Conservation (phyloP, 192 early-diverging fungal species). For the Lobulomyces angularis region DNA sequence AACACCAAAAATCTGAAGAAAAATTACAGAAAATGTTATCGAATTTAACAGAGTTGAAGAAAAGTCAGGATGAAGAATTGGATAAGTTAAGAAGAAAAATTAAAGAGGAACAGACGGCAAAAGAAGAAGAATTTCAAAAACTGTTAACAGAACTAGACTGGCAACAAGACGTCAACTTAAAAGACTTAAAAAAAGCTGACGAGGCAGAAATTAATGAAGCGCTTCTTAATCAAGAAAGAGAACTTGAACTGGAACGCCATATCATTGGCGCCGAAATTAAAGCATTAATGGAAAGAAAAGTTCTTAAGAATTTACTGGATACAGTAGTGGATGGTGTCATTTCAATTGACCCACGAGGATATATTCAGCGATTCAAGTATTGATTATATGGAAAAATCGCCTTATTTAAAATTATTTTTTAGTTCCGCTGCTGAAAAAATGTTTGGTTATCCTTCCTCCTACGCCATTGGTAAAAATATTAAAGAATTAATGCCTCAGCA, state of each 20-base stretch:
- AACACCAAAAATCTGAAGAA: too few species aligned
- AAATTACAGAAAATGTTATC: too few species aligned
- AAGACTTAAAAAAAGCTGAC: background rate
- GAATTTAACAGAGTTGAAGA: too few species aligned
- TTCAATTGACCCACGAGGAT: slow-evolving; percentile 6
- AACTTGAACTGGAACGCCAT: slow-evolving; percentile 9
- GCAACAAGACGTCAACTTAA: slow-evolving; percentile 7
- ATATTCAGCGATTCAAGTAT: slow-evolving; percentile 11
- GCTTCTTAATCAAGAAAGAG: slow-evolving; percentile 10
- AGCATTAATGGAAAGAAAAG: slow-evolving; percentile 10
- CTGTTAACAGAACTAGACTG: slow-evolving; percentile 3
- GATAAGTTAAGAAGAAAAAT: background rate
- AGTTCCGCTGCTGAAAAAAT: slow-evolving; percentile 12
- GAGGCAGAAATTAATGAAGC: slow-evolving; percentile 9
- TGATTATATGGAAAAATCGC: background rate
- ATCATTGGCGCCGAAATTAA: slow-evolving; percentile 8
- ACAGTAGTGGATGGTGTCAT: slow-evolving; percentile 12
- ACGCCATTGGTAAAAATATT: slow-evolving; percentile 12
- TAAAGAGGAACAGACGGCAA: slow-evolving; percentile 2
- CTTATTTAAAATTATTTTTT: too few species aligned
- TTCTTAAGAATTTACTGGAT: slow-evolving; percentile 4
- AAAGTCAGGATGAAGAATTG: background rate
- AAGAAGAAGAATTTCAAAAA: slow-evolving; percentile 3
- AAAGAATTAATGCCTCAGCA: slow-evolving; percentile 10
- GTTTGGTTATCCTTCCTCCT: slow-evolving; percentile 11